Percentiles rank a stretch among this genome's conserved stretches.
phyloP scores from a whole-genome alignment of 1,284 basidiomycete species.

The Mycosarcoma mackinlayi region DNA sequence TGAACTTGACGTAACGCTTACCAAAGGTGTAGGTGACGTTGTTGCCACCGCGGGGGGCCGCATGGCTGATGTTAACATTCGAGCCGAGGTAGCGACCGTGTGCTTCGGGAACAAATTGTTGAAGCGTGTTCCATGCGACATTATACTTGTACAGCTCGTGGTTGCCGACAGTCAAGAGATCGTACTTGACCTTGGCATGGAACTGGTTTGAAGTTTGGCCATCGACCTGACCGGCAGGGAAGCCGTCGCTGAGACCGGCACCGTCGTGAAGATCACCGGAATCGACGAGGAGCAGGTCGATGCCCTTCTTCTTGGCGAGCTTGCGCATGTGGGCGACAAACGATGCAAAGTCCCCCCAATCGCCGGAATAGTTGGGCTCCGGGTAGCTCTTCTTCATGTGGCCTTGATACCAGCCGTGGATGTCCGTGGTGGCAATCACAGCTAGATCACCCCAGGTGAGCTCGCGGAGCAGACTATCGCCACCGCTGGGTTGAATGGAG shows the following conservation, averaged over 20 bases:
- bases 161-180: slow-evolving; percentile 85
- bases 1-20: slow-evolving; percentile 53
- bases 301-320: slow-evolving; percentile 54
- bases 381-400: slow-evolving; percentile 63
- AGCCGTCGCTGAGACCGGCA: slow-evolving; percentile 62
- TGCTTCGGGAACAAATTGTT: slow-evolving; percentile 76
- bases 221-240: slow-evolving; percentile 45
- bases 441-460: slow-evolving; percentile 83
- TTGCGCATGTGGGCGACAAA: slow-evolving; percentile 62
- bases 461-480: slow-evolving; percentile 63
- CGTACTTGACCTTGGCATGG: slow-evolving; percentile 80
- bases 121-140: slow-evolving; percentile 80
- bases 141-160: slow-evolving; percentile 86
- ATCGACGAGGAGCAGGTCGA: slow-evolving; percentile 65
- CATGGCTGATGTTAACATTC: slow-evolving; percentile 57
- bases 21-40: slow-evolving; percentile 52
- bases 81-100: slow-evolving; percentile 53
- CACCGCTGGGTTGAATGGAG: slow-evolving; percentile 17
- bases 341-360: slow-evolving; percentile 66
- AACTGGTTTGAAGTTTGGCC: slow-evolving; percentile 61
- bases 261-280: slow-evolving; percentile 65
- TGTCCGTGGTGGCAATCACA: slow-evolving; percentile 83
- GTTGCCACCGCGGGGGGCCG: slow-evolving; percentile 18
- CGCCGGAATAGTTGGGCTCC: slow-evolving; percentile 64
- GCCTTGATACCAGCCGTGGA: slow-evolving; percentile 72